Evolutionary conservation across 2,329 filamentous ascomycete species (phyloP).

Genomic region (Seiridium cupressi): DNA sequence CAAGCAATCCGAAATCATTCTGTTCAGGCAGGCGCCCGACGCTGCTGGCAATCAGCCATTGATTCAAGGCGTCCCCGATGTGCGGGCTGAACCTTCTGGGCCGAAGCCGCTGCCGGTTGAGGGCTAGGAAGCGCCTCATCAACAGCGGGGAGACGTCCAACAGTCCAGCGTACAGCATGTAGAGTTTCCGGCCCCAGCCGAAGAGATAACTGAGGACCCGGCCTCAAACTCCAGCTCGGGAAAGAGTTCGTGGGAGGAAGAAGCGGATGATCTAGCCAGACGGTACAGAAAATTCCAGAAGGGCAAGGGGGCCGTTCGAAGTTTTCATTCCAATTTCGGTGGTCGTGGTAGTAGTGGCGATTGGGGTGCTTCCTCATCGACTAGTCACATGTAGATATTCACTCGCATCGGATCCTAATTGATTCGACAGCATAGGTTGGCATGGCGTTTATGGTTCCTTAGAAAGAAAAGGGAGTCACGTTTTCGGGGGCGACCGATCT

Average conservation of each 20-base stretch:
- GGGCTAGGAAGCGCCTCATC: constrained; percentile 11
- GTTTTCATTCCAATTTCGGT: too few relatives aligned
- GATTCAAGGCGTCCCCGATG: constrained; percentile 37
- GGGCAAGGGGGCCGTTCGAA: not conserved
- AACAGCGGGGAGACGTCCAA: not conserved
- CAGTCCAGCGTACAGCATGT: not conserved
- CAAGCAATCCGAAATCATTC: constrained; percentile 97
- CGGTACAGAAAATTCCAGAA: not conserved
- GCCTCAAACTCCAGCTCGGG: not conserved
- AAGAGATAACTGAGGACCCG: not conserved
- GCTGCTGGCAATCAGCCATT: constrained; percentile 46
- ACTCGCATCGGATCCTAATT: not conserved
- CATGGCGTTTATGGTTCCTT: constrained; percentile 3
- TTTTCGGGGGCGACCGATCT: not conserved
- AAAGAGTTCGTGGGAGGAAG: not conserved
- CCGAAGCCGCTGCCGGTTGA: constrained; percentile 21
- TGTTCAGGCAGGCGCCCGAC: constrained; percentile 79
- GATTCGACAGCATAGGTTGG: constrained; percentile 4
- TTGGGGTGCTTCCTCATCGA: not conserved
- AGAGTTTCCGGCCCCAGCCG: not conserved
- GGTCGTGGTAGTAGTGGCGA: too few relatives aligned
- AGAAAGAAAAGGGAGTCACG: not conserved
- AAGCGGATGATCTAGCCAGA: not conserved
- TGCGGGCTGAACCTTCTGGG: constrained; percentile 18
- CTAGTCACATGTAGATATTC: not conserved